Base-by-base conservation (phyloP, 306 rosid genomes). In the Vachellia collinsii region DNA sequence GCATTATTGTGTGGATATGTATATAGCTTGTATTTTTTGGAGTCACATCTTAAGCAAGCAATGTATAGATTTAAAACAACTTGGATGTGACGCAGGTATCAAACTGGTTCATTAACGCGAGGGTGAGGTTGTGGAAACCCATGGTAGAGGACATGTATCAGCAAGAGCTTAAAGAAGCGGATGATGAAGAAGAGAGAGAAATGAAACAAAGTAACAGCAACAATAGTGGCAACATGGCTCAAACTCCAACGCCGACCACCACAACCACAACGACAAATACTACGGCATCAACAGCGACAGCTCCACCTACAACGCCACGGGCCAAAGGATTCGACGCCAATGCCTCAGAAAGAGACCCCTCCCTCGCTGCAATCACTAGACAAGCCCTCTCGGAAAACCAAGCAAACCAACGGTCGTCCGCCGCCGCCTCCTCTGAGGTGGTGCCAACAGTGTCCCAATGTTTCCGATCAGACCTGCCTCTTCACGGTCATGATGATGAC, bases 91-190 rank as follows among this genome's bases (percentile, higher is more conserved):
- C 44, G 53, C 86, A 96, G 99, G 99, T 96, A 39, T 96, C 99
- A 83, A 96, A 96, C 79, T 96, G 99, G 99, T 96, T 96, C 94
- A 96, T 96, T 41, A 96, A 96, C 91, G 99, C 99, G 23, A 93
- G 99, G 89, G 99, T 96, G 73, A 86, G 99, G 77, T 89, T 96
- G 99, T 96, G 99, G 99, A 96, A 96, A 90, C 99, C 99, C 82
- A 96, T 96, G 99, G 99, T 96, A 70, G 99, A 96, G 85, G 98
- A 96, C 62, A 96, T 96, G 99, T 96, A 96, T 85, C 98, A 96
- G 79, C 97, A 93, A 87, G 99, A 96, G 83, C 78, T 82, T 47
- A 92, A 92, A 80, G 97, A 94, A 62, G 80, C 44, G 54, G 91
- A 89, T 74, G 75, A 50, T 7, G 74, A 79, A 22, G 73, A 62